These are phyloP conservation scores for Tetrapisispora pingtungensis DNA, from an alignment of 805 yeast genomes.

Conservation along the genomic window DNA sequence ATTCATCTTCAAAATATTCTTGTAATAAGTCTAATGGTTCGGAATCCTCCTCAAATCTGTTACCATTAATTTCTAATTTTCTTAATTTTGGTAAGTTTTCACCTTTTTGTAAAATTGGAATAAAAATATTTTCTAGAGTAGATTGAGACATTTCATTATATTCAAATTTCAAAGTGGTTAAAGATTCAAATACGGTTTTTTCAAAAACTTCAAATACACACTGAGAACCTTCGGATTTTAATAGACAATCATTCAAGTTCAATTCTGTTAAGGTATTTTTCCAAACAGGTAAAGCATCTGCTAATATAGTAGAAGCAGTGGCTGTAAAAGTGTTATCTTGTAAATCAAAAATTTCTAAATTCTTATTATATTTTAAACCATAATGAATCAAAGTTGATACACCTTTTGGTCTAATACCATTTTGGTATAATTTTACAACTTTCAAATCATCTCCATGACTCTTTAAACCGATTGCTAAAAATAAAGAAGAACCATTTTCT, in stretches of 20 bases:
- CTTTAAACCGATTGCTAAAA: slow-evolving; percentile 75
- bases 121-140: slow-evolving; percentile 41
- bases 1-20: slow-evolving; percentile 57
- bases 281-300: slow-evolving; percentile 57
- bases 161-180: slow-evolving; percentile 63
- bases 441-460: slow-evolving; percentile 61
- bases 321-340: slow-evolving; percentile 92
- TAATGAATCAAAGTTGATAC: slow-evolving; percentile 59
- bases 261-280: slow-evolving; percentile 53
- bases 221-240: slow-evolving; percentile 69
- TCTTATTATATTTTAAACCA: slow-evolving; percentile 56
- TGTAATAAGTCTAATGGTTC: slow-evolving; percentile 52
- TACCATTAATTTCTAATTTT: slow-evolving; percentile 81
- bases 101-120: slow-evolving; percentile 43
- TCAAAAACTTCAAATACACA: slow-evolving; percentile 41
- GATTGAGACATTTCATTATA: slow-evolving; percentile 74
- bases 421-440: slow-evolving; percentile 76
- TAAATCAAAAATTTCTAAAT: slow-evolving; percentile 63
- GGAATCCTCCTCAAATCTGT: slow-evolving; percentile 82
- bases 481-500: slow-evolving; percentile 86
- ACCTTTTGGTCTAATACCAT: slow-evolving; percentile 95
- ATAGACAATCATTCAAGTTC: slow-evolving; percentile 79
- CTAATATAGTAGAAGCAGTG: slow-evolving; percentile 54
- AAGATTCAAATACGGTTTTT: slow-evolving; percentile 31
- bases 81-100: slow-evolving; percentile 49